phyloP scores from a whole-genome alignment of 2,329 filamentous ascomycete genomes.

The Passalora sequoiae region DNA sequence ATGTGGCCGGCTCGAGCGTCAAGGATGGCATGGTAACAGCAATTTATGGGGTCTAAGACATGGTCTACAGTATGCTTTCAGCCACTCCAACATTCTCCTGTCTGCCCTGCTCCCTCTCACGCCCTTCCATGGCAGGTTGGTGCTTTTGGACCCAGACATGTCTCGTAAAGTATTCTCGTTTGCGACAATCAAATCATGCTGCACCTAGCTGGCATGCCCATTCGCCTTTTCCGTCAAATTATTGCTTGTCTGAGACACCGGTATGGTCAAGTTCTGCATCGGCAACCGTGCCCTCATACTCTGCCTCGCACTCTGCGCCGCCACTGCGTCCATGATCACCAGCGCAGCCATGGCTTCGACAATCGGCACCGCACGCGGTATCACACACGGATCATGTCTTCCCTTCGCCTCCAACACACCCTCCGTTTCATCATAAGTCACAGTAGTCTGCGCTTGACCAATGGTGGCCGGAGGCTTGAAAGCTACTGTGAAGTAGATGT shows the following conservation, averaged over 20 bases:
- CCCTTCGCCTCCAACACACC: slow-evolving; percentile 87
- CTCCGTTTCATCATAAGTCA: slow-evolving; percentile 68
- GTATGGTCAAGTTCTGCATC: slow-evolving; percentile 30
- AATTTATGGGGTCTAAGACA: too few relatives aligned
- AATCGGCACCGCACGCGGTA: slow-evolving; percentile 77
- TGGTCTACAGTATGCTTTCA: too few relatives aligned
- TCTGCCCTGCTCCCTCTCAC: too few relatives aligned
- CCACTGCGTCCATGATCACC: slow-evolving; percentile 77
- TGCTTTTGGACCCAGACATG: too few relatives aligned
- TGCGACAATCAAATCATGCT: too few relatives aligned
- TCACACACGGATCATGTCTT: slow-evolving; percentile 88
- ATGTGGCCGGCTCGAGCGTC: too few relatives aligned
- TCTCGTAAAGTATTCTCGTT: too few relatives aligned
- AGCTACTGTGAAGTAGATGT: slow-evolving; percentile 87
- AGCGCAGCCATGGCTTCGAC: slow-evolving; percentile 89
- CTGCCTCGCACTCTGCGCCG: slow-evolving; percentile 69
- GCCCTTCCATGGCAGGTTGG: too few relatives aligned
- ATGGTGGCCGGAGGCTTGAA: slow-evolving; percentile 97
- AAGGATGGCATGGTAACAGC: too few relatives aligned
- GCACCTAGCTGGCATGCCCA: too few relatives aligned
- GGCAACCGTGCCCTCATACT: slow-evolving; percentile 45
- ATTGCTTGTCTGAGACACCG: slow-evolving; percentile 23
- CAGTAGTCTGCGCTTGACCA: slow-evolving; percentile 77
- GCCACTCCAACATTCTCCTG: too few relatives aligned
- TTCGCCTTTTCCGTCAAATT: slow-evolving; percentile 21